Conservation (phyloP, 1,284 basidiomycete species). For the Coniophora puteana region DNA sequence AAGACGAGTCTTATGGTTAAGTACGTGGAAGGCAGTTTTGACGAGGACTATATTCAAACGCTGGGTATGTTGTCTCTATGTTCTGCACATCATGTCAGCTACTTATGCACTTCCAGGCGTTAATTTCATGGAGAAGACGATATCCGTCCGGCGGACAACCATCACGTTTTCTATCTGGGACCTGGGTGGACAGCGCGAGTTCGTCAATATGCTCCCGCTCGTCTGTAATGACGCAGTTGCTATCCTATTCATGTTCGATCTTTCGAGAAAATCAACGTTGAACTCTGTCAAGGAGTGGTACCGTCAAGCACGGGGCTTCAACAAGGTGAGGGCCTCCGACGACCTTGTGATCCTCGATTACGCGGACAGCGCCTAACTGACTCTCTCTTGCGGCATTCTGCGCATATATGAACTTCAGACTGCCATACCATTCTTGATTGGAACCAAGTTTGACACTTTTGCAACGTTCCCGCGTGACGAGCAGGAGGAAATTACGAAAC, state of each 20-base stretch:
- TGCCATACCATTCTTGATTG: slow-evolving; percentile 93
- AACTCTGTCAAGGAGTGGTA: slow-evolving; percentile 99
- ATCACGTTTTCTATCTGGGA: slow-evolving; percentile 99
- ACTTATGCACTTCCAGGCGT: slow-evolving; percentile 58
- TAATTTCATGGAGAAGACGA: slow-evolving; percentile 99
- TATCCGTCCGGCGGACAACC: slow-evolving; percentile 94
- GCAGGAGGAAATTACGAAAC: slow-evolving; percentile 98
- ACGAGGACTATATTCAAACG: slow-evolving; percentile 99
- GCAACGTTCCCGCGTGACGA: slow-evolving; percentile 94
- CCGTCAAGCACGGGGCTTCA: slow-evolving; percentile 95
- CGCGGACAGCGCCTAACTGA: not conserved
- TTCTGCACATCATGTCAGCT: slow-evolving; percentile 1
- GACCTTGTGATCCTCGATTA: not conserved
- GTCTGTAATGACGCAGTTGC: slow-evolving; percentile 99
- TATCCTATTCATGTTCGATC: slow-evolving; percentile 99
- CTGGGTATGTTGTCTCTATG: slow-evolving; percentile 58
- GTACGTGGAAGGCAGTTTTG: slow-evolving; percentile 96
- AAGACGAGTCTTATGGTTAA: slow-evolving; percentile 99
- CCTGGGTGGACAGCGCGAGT: slow-evolving; percentile 95
- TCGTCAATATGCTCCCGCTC: slow-evolving; percentile 97
- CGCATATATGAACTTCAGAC: slow-evolving; percentile 66
- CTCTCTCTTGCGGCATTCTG: not conserved
- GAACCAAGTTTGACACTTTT: slow-evolving; percentile 98
- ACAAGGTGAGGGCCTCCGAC: slow-evolving; percentile 81
- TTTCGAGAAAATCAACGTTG: slow-evolving; percentile 93